These are phyloP conservation scores for Bisporella sp. DNA, from an alignment of 2,329 filamentous ascomycete genomes.

Conservation along the genomic window DNA sequence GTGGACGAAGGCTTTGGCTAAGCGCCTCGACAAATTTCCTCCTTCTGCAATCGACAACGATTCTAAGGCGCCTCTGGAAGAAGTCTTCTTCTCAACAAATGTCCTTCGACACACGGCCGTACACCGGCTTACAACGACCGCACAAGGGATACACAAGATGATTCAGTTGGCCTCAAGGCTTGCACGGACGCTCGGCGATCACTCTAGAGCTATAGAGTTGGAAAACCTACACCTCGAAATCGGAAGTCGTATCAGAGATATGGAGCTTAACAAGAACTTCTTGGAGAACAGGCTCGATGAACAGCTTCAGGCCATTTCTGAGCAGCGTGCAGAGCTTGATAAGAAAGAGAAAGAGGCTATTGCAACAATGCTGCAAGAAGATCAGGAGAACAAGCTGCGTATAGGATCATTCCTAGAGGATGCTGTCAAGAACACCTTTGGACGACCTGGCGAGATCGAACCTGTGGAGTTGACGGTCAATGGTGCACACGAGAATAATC, in stretches of 20 bases:
- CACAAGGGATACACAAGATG: slow-evolving; percentile 22
- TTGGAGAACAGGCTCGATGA: slow-evolving; percentile 22
- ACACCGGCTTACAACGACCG: slow-evolving; percentile 25
- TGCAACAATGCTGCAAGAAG: slow-evolving; percentile 22
- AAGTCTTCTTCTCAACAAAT: slow-evolving; percentile 21
- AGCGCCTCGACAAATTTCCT: slow-evolving; percentile 19
- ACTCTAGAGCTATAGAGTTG: slow-evolving; percentile 21
- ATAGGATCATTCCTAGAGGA: slow-evolving; percentile 25
- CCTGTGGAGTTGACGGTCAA: background rate
- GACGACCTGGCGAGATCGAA: too few relatives aligned
- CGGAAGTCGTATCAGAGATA: slow-evolving; percentile 24
- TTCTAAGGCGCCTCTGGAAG: slow-evolving; percentile 11
- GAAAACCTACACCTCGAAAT: slow-evolving; percentile 25
- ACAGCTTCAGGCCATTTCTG: slow-evolving; percentile 27
- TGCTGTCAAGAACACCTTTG: slow-evolving; percentile 3
- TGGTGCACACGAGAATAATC: background rate
- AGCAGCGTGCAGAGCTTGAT: slow-evolving; percentile 30
- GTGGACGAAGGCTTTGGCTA: slow-evolving; percentile 25
- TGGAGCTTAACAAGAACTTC: slow-evolving; percentile 29
- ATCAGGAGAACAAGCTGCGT: slow-evolving; percentile 24
- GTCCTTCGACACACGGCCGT: slow-evolving; percentile 28
- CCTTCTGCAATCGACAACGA: slow-evolving; percentile 14
- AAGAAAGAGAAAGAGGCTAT: slow-evolving; percentile 26
- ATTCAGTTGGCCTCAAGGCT: slow-evolving; percentile 24
- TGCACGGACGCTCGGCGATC: slow-evolving; percentile 24